Conservation (phyloP, 805 yeast species). For the Pichia occidentalis region DNA sequence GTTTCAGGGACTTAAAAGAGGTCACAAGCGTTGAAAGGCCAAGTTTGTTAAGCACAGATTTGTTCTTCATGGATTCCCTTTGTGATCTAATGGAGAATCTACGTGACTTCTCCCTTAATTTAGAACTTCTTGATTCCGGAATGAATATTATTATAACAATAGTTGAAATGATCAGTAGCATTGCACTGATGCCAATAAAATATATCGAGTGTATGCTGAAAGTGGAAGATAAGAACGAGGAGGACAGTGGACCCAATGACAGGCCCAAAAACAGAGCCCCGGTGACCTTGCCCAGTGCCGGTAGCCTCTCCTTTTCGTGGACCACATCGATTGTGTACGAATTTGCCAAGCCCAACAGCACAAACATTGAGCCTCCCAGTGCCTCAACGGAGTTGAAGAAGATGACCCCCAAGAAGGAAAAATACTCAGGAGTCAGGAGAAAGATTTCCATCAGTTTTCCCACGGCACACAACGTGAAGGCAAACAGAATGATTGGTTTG, state of each 20-base stretch:
- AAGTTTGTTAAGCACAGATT: conserved; percentile 8
- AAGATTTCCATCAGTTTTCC: conserved; percentile 13
- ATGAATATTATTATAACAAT: conserved; percentile 35
- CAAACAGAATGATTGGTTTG: conserved; percentile 37
- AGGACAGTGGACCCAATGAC: conserved; percentile 58
- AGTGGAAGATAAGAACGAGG: conserved; percentile 31
- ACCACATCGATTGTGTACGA: conserved; percentile 73
- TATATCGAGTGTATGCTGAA: conserved; percentile 24
- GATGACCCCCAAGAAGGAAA: conserved; percentile 35
- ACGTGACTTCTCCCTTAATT: conserved; percentile 49
- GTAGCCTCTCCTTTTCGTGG: conserved; percentile 51
- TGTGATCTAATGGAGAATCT: conserved; percentile 15
- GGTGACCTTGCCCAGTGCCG: conserved; percentile 50
- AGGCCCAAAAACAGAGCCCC: conserved; percentile 56
- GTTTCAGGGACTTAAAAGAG: conserved; percentile 29
- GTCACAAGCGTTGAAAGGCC: conserved; percentile 12
- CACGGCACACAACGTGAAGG: conserved; percentile 19
- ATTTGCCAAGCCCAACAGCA: conserved; percentile 51
- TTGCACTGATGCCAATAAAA: conserved; percentile 29
- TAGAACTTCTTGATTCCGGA: conserved; percentile 58
- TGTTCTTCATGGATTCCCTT: not conserved
- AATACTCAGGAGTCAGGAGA: conserved; percentile 23
- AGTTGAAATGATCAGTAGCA: conserved; percentile 29
- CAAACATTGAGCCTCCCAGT: conserved; percentile 56
- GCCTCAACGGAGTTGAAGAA: conserved; percentile 40